Evolutionary conservation across 805 yeast species (phyloP), one percentile per base, ranked within the genome.

Genomic region (Saccharomycopsis babjevae): DNA sequence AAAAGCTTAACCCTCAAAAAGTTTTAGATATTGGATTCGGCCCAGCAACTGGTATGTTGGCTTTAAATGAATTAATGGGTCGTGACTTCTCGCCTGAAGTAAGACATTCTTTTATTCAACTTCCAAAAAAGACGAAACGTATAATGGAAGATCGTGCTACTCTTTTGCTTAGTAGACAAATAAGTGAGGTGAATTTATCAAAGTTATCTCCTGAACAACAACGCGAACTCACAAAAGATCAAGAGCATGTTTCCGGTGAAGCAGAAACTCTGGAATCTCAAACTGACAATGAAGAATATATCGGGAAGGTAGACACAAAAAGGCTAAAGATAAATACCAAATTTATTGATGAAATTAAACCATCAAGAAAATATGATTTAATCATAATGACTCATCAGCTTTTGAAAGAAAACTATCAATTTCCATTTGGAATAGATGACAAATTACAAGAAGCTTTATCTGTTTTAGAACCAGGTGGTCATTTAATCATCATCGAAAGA

Each of bases 11-110:
- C 25, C 97, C 97, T 0, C 68, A 78, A 34, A 75, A 81, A 5
- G 81, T 94, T 0, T 75, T 94, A 57, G 96, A 89, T 68, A 81
- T 89, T 15, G 93, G 97, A 0, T 84, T 79, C 69, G 98, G 99
- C 0, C 98, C 99, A 0, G 93, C 90, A 1, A 86, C 96, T 0
- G 97, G 97, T 1, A 83, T 94, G 76, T 73, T 92, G 16, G 98
- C 96, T 0, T 75, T 91, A 58, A 89, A 92, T 68, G 97, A 91
- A 67, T 67, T 92, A 0, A 82, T 89, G 83, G 91, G 88, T 0
- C 78, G 78, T 1, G 79, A 79, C 0, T 87, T 81, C 73, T 70
- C 73, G 20, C 90, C 96, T 0, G 74, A 73, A 20, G 74, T 75
- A 15, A 89, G 89, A 67, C 90, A 89, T 46, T 84, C 88, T 0